These are phyloP conservation scores for Termitomyces bulborhizus DNA, from an alignment of 768 basidiomycete species.

Conservation along the genomic window DNA sequence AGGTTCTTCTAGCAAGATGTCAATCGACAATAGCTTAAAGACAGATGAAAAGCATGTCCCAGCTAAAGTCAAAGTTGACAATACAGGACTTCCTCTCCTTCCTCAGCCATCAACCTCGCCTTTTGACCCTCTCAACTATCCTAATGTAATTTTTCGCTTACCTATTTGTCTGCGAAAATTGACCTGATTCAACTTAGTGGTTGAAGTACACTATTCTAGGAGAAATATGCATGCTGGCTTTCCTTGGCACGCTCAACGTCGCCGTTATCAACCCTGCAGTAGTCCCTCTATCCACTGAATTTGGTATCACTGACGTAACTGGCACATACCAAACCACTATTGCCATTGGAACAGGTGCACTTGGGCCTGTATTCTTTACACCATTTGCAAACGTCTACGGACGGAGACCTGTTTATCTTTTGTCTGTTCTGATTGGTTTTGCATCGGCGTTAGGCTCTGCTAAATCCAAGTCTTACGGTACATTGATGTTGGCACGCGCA, in stretches of 20 bases:
- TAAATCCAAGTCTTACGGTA: conserved; percentile 24
- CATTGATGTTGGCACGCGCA: conserved; percentile 26
- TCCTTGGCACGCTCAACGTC: conserved; percentile 31
- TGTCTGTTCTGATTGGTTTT: conserved; percentile 26
- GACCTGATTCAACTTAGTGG: conserved; percentile 21
- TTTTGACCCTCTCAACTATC: conserved; percentile 38
- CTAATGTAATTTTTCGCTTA: conserved; percentile 18
- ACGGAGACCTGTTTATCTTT: conserved; percentile 28
- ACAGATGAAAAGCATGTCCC: background rate
- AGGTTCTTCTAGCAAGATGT: background rate
- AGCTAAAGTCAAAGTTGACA: conserved; percentile 24
- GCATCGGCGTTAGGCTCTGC: conserved; percentile 18
- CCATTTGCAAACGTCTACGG: conserved; percentile 37
- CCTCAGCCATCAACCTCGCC: conserved; percentile 34
- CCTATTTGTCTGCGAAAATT: background rate
- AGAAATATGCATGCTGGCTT: conserved; percentile 28
- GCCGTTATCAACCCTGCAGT: conserved; percentile 33
- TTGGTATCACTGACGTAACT: conserved; percentile 27
- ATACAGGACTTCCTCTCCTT: conserved; percentile 30
- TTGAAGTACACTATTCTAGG: conserved; percentile 26
- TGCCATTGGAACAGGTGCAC: conserved; percentile 27
- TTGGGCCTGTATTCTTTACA: conserved; percentile 31
- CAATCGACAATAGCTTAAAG: background rate
- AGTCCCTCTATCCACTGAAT: conserved; percentile 29
- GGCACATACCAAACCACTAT: conserved; percentile 36